phyloP scores from a whole-genome alignment of 345 rosid species.

The Litchi chinensis region DNA sequence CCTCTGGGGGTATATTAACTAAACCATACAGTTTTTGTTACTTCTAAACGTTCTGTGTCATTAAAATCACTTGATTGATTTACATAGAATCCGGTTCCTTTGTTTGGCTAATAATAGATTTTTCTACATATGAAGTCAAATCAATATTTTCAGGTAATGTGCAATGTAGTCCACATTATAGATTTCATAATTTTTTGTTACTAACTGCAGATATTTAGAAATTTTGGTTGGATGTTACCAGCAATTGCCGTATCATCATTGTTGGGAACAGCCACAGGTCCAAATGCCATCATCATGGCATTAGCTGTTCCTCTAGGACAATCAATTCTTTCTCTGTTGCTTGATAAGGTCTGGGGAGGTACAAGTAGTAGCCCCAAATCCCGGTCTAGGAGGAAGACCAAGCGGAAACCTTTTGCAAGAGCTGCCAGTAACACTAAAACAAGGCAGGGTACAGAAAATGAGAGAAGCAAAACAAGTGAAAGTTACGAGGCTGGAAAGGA shows the following conservation, averaged over 20 bases:
- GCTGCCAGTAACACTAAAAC: constrained; percentile 32
- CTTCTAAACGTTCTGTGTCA: background rate
- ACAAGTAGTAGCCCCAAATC: constrained; percentile 35
- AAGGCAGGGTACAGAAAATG: constrained; percentile 26
- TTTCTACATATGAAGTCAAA: constrained; percentile 7
- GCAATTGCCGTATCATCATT: constrained; percentile 68
- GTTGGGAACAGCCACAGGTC: constrained; percentile 75
- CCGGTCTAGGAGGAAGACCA: constrained; percentile 34
- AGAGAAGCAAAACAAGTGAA: constrained; percentile 27
- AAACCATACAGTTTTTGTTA: background rate
- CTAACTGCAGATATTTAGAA: constrained; percentile 53
- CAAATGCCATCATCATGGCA: constrained; percentile 82
- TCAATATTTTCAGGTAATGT: background rate
- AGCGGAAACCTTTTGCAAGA: constrained; percentile 45
- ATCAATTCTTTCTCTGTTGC: constrained; percentile 54
- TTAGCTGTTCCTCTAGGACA: constrained; percentile 86
- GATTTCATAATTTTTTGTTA: background rate
- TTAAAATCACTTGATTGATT: background rate
- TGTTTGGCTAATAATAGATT: background rate
- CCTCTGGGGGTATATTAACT: background rate
- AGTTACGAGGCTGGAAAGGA: constrained; percentile 33
- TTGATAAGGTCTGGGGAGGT: constrained; percentile 58
- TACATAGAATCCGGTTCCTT: background rate
- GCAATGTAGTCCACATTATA: background rate
- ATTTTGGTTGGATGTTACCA: constrained; percentile 82